Percentiles rank a stretch among this genome's conserved stretches.
phyloP scores from a whole-genome alignment of 2,329 filamentous ascomycete genomes.

The Verruconis gallopava region DNA sequence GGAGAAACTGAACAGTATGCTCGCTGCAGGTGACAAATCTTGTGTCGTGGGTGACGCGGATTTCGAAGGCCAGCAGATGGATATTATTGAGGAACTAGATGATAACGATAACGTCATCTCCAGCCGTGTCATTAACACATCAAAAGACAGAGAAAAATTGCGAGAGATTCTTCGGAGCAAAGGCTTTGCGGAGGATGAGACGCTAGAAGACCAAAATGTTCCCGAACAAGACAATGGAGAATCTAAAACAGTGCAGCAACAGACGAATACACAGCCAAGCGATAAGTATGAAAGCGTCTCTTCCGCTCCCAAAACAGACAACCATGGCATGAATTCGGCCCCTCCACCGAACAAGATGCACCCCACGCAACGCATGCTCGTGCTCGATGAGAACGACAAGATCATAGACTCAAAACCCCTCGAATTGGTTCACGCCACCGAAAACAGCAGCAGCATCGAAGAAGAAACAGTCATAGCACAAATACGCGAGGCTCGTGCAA shows the following conservation, averaged over 20 bases:
- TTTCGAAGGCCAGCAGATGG: slow-evolving; percentile 2
- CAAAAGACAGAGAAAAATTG: background rate
- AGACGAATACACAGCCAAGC: background rate
- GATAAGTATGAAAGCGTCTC: background rate
- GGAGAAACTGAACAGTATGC: slow-evolving; percentile 52
- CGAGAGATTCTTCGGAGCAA: background rate
- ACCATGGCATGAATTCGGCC: background rate
- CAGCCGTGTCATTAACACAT: background rate
- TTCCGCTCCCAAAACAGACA: background rate
- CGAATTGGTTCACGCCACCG: slow-evolving; percentile 3
- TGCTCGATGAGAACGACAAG: slow-evolving; percentile 5
- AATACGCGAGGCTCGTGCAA: slow-evolving; percentile 4
- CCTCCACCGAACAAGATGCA: background rate
- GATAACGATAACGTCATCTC: slow-evolving; percentile 11
- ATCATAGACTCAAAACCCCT: slow-evolving; percentile 7
- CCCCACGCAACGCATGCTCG: slow-evolving; percentile 8
- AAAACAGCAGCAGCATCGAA: too few species aligned
- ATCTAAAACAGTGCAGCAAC: background rate
- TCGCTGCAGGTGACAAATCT: slow-evolving; percentile 40
- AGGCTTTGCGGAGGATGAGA: background rate
- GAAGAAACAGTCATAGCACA: background rate
- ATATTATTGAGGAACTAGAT: slow-evolving; percentile 12
- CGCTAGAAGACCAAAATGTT: background rate
- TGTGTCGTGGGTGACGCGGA: slow-evolving; percentile 30
- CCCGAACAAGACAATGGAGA: background rate